phyloP scores from a whole-genome alignment of 1,139 yeast genomes.

The Kodamaea derodonti region DNA sequence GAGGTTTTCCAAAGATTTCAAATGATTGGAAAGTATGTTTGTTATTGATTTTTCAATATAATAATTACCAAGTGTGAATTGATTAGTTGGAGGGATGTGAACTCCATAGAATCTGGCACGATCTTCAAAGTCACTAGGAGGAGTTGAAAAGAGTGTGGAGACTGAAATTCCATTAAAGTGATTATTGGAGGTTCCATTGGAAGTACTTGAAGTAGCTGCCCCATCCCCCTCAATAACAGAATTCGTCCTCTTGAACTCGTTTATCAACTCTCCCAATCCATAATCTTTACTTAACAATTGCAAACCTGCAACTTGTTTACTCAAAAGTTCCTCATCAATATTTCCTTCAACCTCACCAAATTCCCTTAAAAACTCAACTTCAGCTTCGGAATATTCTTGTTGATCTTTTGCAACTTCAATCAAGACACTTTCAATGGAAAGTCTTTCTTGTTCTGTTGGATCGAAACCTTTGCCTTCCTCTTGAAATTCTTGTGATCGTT shows the following conservation, averaged over 20 bases:
- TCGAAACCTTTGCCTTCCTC: background rate
- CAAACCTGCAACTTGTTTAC: slow-evolving; percentile 69
- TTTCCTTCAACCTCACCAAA: slow-evolving; percentile 5
- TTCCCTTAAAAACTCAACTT: slow-evolving; percentile 20
- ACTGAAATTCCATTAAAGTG: background rate
- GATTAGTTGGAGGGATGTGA: slow-evolving; percentile 22
- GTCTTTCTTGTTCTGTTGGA: slow-evolving; percentile 15
- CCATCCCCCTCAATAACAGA: background rate
- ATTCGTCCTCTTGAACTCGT: background rate
- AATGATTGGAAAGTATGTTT: slow-evolving; percentile 61
- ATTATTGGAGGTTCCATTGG: background rate
- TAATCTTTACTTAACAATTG: slow-evolving; percentile 74
- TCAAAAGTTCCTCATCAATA: slow-evolving; percentile 51
- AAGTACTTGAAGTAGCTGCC: background rate
- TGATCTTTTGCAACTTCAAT: slow-evolving; percentile 28
- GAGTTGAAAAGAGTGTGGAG: background rate
- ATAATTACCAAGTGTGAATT: slow-evolving; percentile 33
- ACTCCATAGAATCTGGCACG: slow-evolving; percentile 32
- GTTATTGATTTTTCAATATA: slow-evolving; percentile 51
- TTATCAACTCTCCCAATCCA: slow-evolving; percentile 38
- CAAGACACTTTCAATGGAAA: slow-evolving; percentile 30
- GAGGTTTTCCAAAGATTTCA: slow-evolving; percentile 68
- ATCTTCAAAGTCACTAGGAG: slow-evolving; percentile 18
- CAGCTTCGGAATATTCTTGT: slow-evolving; percentile 22
- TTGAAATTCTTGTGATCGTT: slow-evolving; percentile 2